Conservation (phyloP, 495 filamentous ascomycete species). For the Oidiodendron maius region DNA sequence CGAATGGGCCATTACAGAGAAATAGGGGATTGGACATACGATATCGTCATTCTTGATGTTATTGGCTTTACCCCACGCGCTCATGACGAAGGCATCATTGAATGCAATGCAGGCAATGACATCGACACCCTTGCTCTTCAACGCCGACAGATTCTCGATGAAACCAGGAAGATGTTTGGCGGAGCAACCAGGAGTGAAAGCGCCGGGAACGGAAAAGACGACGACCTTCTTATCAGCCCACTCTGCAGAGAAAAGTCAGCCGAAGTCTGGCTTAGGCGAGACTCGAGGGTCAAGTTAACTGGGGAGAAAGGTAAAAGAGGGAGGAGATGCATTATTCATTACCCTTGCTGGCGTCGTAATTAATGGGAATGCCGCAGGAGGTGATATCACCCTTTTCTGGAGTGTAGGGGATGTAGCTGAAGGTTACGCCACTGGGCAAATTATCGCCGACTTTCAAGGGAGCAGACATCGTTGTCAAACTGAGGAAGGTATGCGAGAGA, state of each 20-base stretch:
- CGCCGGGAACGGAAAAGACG: conserved; percentile 85
- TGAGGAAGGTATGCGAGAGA: too few species aligned
- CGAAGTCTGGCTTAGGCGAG: too few species aligned
- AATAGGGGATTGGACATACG: conserved; percentile 37
- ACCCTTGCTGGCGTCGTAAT: conserved; percentile 76
- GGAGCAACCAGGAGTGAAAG: conserved; percentile 93
- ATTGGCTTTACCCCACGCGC: conserved; percentile 95
- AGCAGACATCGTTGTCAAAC: conserved; percentile 56
- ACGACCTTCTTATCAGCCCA: conserved; percentile 87
- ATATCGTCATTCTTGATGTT: conserved; percentile 72
- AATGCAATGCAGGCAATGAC: conserved; percentile 76
- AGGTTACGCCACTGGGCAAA: conserved; percentile 75
- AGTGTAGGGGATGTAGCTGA: conserved; percentile 71
- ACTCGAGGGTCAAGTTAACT: too few species aligned
- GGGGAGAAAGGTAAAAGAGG: neutral
- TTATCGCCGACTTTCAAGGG: conserved; percentile 68
- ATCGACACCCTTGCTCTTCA: conserved; percentile 84
- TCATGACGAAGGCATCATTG: conserved; percentile 92
- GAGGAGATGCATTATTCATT: neutral
- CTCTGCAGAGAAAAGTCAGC: conserved; percentile 35
- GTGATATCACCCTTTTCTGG: conserved; percentile 58
- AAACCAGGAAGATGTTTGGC: conserved; percentile 83
- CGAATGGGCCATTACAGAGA: too few species aligned
- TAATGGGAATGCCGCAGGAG: conserved; percentile 70
- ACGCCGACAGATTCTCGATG: conserved; percentile 62